Evolutionary conservation across 352 stramenopile species (phyloP).

Genomic region (Globisporangium camurandrum): DNA sequence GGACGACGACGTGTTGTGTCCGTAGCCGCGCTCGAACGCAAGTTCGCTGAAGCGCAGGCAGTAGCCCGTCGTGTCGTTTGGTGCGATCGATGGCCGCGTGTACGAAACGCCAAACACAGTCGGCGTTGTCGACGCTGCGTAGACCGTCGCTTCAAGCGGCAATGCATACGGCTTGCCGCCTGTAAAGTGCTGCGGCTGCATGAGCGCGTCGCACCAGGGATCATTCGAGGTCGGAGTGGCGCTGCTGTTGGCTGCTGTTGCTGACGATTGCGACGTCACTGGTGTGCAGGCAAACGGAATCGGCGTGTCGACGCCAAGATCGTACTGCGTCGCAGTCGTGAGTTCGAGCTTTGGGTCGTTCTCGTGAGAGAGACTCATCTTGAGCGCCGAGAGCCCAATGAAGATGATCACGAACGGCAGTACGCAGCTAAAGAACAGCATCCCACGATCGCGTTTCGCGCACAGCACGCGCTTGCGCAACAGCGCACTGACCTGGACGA

Average conservation of each 20-base stretch:
- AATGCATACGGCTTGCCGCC: conserved; percentile 24
- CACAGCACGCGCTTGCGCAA: conserved; percentile 46
- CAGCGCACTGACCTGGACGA: conserved; percentile 44
- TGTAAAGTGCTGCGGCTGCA: conserved; percentile 18
- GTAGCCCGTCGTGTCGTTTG: conserved; percentile 47
- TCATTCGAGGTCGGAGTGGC: not conserved
- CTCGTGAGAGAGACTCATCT: conserved; percentile 34
- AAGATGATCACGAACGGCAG: conserved; percentile 65
- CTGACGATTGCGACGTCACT: too few species aligned
- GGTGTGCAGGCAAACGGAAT: conserved; percentile 40
- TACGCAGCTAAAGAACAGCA: conserved; percentile 69
- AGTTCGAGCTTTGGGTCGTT: conserved; percentile 49
- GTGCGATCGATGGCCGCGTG: conserved; percentile 21
- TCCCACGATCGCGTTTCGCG: conserved; percentile 50
- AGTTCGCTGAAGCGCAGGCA: conserved; percentile 51
- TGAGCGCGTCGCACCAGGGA: conserved; percentile 14
- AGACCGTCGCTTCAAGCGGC: conserved; percentile 27
- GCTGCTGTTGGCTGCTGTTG: too few species aligned
- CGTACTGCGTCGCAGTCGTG: conserved; percentile 21
- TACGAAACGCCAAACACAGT: conserved; percentile 54
- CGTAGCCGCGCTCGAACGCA: conserved; percentile 41
- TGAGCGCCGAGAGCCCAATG: conserved; percentile 48
- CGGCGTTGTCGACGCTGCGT: conserved; percentile 19
- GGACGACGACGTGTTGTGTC: conserved; percentile 12
- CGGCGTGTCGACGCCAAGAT: conserved; percentile 20